Percentiles rank a stretch among this genome's conserved stretches.
phyloP scores from a whole-genome alignment of 2,329 filamentous ascomycete species.

The Fusarium kyushuense region DNA sequence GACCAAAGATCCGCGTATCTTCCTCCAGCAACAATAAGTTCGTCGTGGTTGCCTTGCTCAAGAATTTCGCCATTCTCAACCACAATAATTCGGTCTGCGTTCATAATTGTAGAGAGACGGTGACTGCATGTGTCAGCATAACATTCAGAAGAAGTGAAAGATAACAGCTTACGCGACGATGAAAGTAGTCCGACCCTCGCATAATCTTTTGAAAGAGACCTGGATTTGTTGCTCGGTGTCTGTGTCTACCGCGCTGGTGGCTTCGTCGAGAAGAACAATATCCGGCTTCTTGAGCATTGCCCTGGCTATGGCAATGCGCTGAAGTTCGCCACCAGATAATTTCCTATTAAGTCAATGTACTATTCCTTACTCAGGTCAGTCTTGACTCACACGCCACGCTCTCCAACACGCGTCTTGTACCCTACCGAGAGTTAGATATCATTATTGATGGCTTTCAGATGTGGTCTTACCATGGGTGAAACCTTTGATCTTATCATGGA shows the following conservation, averaged over 20 bases:
- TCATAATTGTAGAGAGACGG: conserved; percentile 77
- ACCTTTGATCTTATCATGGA: conserved; percentile 68
- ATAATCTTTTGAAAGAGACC: conserved; percentile 68
- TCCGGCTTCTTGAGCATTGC: conserved; percentile 80
- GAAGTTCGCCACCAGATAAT: conserved; percentile 74
- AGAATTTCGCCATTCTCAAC: conserved; percentile 71
- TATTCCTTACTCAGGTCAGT: background rate
- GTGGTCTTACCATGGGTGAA: conserved; percentile 62
- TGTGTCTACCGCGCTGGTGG: conserved; percentile 81
- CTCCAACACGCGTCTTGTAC: conserved; percentile 64
- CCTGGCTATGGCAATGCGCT: conserved; percentile 75
- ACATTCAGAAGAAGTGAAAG: no score
- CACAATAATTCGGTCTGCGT: conserved; percentile 75
- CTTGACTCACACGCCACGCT: conserved; percentile 60
- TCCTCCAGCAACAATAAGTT: conserved; percentile 68
- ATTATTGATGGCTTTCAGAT: background rate
- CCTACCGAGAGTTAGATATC: conserved; percentile 48
- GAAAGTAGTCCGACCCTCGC: conserved; percentile 73
- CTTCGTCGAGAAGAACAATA: conserved; percentile 82
- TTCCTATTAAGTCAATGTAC: conserved; percentile 57
- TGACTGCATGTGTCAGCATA: conserved; percentile 59
- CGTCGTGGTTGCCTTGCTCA: conserved; percentile 72
- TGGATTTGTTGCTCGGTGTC: conserved; percentile 77
- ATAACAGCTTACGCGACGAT: conserved; percentile 68
- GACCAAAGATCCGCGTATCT: conserved; percentile 75